Percentiles rank a stretch among this genome's conserved stretches.
These are phyloP conservation scores for Phytophthora litchii DNA, from an alignment of 352 stramenopile genomes.

Conservation along the genomic window DNA sequence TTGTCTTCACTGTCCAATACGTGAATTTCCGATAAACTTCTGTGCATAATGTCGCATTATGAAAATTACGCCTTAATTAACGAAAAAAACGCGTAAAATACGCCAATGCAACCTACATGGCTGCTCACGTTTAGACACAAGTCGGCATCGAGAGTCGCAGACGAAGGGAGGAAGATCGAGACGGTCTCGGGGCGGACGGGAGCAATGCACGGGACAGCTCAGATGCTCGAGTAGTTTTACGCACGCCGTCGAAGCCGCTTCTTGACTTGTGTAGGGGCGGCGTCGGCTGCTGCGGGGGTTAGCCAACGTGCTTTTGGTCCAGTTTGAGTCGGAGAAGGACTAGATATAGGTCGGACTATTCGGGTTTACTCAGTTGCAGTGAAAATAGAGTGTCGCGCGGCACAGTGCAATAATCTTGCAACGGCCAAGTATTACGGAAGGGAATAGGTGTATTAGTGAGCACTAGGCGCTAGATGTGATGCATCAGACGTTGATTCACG, in stretches of 20 bases:
- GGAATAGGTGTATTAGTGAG: no score
- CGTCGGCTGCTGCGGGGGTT: conserved; percentile 7
- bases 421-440: not conserved
- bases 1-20: conserved; percentile 8
- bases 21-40: conserved; percentile 6
- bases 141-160: conserved; percentile 26
- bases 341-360: conserved; percentile 2
- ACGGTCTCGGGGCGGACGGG: not conserved
- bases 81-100: conserved; percentile 12
- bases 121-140: conserved; percentile 21
- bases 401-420: not conserved
- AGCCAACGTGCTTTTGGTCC: conserved; percentile 14
- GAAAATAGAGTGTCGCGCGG: no score
- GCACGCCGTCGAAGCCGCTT: conserved; percentile 21
- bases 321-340: conserved; percentile 24
- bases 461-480: no score
- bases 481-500: conserved; percentile 9
- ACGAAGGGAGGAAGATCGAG: not conserved
- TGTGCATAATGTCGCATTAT: not conserved
- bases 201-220: not conserved
- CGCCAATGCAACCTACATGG: conserved; percentile 16
- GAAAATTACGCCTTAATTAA: conserved; percentile 14
- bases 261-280: conserved; percentile 30
- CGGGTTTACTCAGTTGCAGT: no score
- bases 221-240: conserved; percentile 30